Base-by-base conservation (phyloP, 495 filamentous ascomycete genomes). In the Sordaria brevicollis region DNA sequence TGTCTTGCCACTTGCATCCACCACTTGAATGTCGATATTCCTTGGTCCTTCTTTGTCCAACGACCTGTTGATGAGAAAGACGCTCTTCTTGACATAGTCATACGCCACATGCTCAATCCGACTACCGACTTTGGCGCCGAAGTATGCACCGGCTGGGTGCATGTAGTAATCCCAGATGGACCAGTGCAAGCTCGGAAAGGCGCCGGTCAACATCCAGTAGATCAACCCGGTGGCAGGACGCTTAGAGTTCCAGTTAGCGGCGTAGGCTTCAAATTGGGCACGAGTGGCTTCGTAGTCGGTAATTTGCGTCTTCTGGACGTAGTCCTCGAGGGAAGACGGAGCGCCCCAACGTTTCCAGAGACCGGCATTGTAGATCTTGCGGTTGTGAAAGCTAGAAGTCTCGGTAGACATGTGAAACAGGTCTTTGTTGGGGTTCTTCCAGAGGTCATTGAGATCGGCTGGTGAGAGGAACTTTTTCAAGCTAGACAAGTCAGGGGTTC, bases 121-220 rank as follows among this genome's bases (percentile, higher is more conserved):
- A 10, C 76, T 72, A 2, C 83, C 87, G 0, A 81, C 74, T 72
- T 89, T 89, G 4, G 85, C 81, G 0, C 89, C 89, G 65, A 87
- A 90, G 69, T 87, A 90, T 2, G 84, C 79, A 0, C 86, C 88
- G 5, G 83, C 84, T 0, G 88, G 84, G 25, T 80, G 82, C 33
- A 89, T 77, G 71, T 90, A 90, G 69, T 88, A 89, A 71, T 90
- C 88, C 75, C 89, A 89, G 2, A 90, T 73, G 68, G 88, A 86
- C 88, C 89, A 91, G 74, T 90, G 88, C 39, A 90, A 78, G 54
- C 81, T 86, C 10, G 89, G 88, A 84, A 88, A 90, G 0, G 88
- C 88, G 65, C 84, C 84, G 70, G 88, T 90, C 71, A 89, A 71
- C 89, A 90, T 91, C 89, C 89, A 90, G 77, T 91, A 91, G 6